A percentile compares a stretch with the other conserved stretches of the same genome.
These are phyloP conservation scores for Haplosporangium sp. DNA, from an alignment of 371 early-diverging fungal species.

Conservation along the genomic window DNA sequence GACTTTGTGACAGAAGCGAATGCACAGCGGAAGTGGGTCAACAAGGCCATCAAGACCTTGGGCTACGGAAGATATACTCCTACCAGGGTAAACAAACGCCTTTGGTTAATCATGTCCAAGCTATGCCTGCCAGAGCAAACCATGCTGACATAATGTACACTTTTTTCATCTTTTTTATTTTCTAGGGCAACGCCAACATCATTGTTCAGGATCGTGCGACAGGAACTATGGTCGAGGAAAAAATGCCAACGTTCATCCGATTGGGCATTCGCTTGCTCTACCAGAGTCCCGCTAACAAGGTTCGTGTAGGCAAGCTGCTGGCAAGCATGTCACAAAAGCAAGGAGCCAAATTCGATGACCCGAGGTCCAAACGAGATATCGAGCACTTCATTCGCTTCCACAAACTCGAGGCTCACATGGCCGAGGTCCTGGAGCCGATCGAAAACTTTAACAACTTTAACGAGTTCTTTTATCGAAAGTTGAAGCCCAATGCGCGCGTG, in stretches of 20 bases:
- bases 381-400: slow-evolving; percentile 83
- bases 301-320: slow-evolving; percentile 62
- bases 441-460: slow-evolving; percentile 81
- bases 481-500: slow-evolving; percentile 75
- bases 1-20: slow-evolving; percentile 82
- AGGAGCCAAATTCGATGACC: slow-evolving; percentile 79
- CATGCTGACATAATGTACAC: background rate
- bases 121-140: background rate
- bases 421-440: slow-evolving; percentile 71
- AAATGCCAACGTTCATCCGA: slow-evolving; percentile 85
- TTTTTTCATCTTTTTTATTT: background rate
- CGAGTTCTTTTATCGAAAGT: slow-evolving; percentile 88
- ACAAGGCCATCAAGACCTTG: slow-evolving; percentile 75
- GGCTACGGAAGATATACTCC: slow-evolving; percentile 78
- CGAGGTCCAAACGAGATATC: slow-evolving; percentile 76
- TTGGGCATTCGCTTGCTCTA: slow-evolving; percentile 86
- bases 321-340: slow-evolving; percentile 73
- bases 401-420: slow-evolving; percentile 59
- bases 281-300: slow-evolving; percentile 58
- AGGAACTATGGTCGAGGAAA: slow-evolving; percentile 81
- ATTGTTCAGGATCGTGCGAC: slow-evolving; percentile 80
- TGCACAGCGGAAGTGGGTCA: slow-evolving; percentile 83
- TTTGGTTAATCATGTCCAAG: background rate
- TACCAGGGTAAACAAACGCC: slow-evolving; percentile 60
- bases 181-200: slow-evolving; percentile 77